Conservation (phyloP, 805 yeast species). For the Millerozyma miso region DNA sequence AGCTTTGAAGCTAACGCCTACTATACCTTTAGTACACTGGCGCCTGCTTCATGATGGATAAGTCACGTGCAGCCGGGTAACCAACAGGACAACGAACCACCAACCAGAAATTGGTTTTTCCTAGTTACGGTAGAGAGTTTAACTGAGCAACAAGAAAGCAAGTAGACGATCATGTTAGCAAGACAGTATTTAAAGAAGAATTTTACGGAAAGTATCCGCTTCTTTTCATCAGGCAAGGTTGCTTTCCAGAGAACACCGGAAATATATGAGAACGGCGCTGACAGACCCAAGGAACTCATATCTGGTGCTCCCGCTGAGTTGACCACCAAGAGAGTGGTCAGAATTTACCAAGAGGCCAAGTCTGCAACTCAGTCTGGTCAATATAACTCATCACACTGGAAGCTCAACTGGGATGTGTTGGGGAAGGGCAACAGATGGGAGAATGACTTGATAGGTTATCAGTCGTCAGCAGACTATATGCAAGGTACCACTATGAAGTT, state of each 20-base stretch:
- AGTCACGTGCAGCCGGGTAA: neutral
- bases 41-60: no score
- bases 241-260: conserved; percentile 21
- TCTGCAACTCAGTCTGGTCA: conserved; percentile 78
- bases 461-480: conserved; percentile 74
- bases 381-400: conserved; percentile 57
- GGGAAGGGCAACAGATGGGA: conserved; percentile 84
- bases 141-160: neutral
- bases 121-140: neutral
- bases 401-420: conserved; percentile 77
- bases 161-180: neutral
- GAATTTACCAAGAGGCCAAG: conserved; percentile 73
- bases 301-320: conserved; percentile 78
- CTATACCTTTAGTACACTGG: no score
- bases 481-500: conserved; percentile 74
- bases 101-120: neutral
- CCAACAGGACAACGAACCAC: neutral
- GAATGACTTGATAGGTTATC: conserved; percentile 84
- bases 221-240: conserved; percentile 16
- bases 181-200: neutral
- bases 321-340: conserved; percentile 57
- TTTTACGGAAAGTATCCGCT: conserved; percentile 17
- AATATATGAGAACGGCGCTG: conserved; percentile 16
- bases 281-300: conserved; percentile 49
- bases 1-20: no score